Evolutionary conservation across 2,329 filamentous ascomycete genomes (phyloP).

Genomic region (Teratosphaeria epicoccoides): DNA sequence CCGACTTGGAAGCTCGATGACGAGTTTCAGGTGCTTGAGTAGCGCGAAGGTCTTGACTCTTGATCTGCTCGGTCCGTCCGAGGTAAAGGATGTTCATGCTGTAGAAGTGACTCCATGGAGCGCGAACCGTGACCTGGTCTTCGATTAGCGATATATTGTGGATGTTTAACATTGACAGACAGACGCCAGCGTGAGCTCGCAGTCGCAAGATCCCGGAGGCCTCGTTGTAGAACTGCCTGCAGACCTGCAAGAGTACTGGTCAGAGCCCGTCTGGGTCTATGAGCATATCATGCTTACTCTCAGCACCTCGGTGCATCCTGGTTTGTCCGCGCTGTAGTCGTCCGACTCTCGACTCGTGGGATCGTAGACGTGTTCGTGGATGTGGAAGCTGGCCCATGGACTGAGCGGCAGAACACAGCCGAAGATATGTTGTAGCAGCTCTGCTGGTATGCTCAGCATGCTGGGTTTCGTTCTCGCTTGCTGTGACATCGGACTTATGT

Average conservation of each 20-base stretch:
- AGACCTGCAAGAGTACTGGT: neutral
- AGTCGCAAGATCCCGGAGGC: neutral
- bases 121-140: neutral
- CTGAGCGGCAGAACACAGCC: neutral
- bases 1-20: neutral
- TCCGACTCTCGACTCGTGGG: neutral
- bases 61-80: neutral
- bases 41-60: neutral
- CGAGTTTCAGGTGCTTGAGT: neutral
- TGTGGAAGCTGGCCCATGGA: neutral
- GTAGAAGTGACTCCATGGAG: neutral
- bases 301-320: neutral
- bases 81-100: neutral
- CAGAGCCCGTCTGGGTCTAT: neutral
- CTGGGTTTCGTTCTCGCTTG: neutral
- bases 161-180: neutral
- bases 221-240: neutral
- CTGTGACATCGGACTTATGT: neutral
- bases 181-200: neutral
- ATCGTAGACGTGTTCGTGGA: constrained; percentile 1
- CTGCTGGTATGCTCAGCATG: neutral
- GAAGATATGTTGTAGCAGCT: constrained; percentile 2
- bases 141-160: neutral
- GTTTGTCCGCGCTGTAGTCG: neutral
- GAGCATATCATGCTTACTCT: neutral